Percentiles rank a stretch among this genome's conserved stretches.
These are phyloP conservation scores for Leccinellum rugosiceps DNA, from an alignment of 768 basidiomycete genomes.

Conservation along the genomic window DNA sequence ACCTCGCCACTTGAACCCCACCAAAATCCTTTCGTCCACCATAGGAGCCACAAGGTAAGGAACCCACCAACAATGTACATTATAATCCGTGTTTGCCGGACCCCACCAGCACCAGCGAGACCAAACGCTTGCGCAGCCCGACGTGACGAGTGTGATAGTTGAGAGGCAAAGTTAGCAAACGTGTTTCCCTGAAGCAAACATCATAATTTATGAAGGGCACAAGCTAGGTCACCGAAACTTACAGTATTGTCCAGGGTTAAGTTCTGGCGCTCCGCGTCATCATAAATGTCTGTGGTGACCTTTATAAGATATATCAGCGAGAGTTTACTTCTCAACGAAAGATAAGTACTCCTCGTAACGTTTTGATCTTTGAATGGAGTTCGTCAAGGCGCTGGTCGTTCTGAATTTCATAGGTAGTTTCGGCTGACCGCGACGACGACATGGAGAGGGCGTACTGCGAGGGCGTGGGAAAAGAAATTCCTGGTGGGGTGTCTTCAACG, in stretches of 20 bases:
- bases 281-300: slow-evolving; percentile 87
- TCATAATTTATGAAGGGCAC: background rate
- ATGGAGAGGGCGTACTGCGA: slow-evolving; percentile 12
- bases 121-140: slow-evolving; percentile 76
- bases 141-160: slow-evolving; percentile 63
- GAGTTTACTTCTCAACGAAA: background rate
- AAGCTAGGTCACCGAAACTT: slow-evolving; percentile 23
- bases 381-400: slow-evolving; percentile 85
- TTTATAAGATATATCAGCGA: slow-evolving; percentile 25
- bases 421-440: slow-evolving; percentile 43
- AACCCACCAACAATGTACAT: slow-evolving; percentile 54
- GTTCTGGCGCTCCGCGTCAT: slow-evolving; percentile 83
- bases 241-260: slow-evolving; percentile 74
- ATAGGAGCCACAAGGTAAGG: slow-evolving; percentile 53
- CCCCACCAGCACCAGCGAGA: slow-evolving; percentile 51
- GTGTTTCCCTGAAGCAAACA: slow-evolving; percentile 48
- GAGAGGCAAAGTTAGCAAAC: slow-evolving; percentile 61
- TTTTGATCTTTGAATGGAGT: slow-evolving; percentile 80
- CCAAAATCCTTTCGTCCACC: slow-evolving; percentile 53
- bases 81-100: slow-evolving; percentile 69
- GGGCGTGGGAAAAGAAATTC: slow-evolving; percentile 30
- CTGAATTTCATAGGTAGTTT: slow-evolving; percentile 79
- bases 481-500: too few relatives aligned
- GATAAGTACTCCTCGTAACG: slow-evolving; percentile 66
- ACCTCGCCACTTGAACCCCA: slow-evolving; percentile 19